Conservation (phyloP, 345 rosid species). For the Gossypium bickii region DNA sequence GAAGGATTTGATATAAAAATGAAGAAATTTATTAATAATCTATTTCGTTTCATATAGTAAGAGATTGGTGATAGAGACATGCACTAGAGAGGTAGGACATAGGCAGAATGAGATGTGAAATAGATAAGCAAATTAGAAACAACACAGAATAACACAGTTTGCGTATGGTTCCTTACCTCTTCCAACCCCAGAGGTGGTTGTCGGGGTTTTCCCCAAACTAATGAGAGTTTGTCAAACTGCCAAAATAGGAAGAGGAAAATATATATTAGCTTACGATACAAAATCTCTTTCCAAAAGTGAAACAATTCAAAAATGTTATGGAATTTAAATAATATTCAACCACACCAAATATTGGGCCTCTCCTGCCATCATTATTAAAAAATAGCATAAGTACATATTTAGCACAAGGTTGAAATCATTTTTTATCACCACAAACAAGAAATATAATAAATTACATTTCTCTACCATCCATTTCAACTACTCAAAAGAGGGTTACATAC, state of each 20-base stretch:
- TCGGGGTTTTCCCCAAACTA: conserved; percentile 95
- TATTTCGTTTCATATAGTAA: not conserved
- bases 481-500: not conserved
- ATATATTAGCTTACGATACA: not conserved
- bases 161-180: conserved; percentile 48
- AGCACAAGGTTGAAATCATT: not conserved
- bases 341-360: not conserved
- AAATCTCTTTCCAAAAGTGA: not conserved
- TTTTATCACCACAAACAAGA: conserved; percentile 5
- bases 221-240: conserved; percentile 75
- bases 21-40: not conserved
- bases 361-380: not conserved
- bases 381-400: not conserved
- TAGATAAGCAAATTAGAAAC: not conserved
- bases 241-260: conserved; percentile 18
- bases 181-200: conserved; percentile 60
- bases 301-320: not conserved
- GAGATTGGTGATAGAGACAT: not conserved
- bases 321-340: not conserved
- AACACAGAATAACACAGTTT: not conserved
- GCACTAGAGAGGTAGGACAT: not conserved
- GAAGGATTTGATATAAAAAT: not conserved
- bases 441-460: not conserved
- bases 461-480: not conserved
- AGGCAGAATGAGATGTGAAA: not conserved